These are phyloP conservation scores for Fusarium globosum DNA, from an alignment of 2,329 filamentous ascomycete species.

Conservation along the genomic window DNA sequence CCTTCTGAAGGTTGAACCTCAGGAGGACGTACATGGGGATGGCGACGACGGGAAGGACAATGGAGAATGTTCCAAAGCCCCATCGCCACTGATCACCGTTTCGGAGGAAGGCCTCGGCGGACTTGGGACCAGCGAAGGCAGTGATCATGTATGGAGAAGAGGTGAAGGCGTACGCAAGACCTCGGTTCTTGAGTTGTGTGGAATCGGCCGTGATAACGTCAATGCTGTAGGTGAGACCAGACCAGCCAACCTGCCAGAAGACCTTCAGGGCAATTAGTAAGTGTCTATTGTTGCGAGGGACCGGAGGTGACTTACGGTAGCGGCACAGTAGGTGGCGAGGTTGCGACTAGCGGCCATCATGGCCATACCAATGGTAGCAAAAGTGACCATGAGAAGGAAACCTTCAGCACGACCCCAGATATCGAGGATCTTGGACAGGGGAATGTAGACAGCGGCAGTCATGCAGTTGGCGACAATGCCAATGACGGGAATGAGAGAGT, in stretches of 20 bases:
- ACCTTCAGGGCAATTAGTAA: constrained; percentile 51
- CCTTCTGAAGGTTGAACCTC: constrained; percentile 66
- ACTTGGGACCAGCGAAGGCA: constrained; percentile 50
- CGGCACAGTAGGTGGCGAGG: constrained; percentile 60
- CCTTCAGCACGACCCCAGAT: constrained; percentile 72
- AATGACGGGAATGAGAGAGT: constrained; percentile 65
- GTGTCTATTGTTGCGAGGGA: fast-evolving
- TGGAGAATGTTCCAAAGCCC: constrained; percentile 70
- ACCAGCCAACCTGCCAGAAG: constrained; percentile 71
- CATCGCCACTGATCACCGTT: constrained; percentile 41
- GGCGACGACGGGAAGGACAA: constrained; percentile 70
- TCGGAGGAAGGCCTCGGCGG: constrained; percentile 39
- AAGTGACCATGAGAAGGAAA: constrained; percentile 63
- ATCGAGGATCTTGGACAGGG: constrained; percentile 71
- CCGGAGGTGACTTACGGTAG: constrained; percentile 48
- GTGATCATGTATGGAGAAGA: constrained; percentile 60
- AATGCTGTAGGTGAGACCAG: constrained; percentile 70
- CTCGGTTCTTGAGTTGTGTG: constrained; percentile 55
- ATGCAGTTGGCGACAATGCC: constrained; percentile 65
- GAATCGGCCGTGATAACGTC: constrained; percentile 75
- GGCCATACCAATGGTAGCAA: constrained; percentile 64
- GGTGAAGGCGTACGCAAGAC: constrained; percentile 54
- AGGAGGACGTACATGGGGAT: constrained; percentile 68
- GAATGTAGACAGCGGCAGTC: constrained; percentile 69
- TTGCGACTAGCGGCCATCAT: constrained; percentile 69